A percentile compares a stretch with the other conserved stretches of the same genome.
These are phyloP conservation scores for Haplosporangium sp. DNA, from an alignment of 371 early-diverging fungal genomes.

Conservation along the genomic window DNA sequence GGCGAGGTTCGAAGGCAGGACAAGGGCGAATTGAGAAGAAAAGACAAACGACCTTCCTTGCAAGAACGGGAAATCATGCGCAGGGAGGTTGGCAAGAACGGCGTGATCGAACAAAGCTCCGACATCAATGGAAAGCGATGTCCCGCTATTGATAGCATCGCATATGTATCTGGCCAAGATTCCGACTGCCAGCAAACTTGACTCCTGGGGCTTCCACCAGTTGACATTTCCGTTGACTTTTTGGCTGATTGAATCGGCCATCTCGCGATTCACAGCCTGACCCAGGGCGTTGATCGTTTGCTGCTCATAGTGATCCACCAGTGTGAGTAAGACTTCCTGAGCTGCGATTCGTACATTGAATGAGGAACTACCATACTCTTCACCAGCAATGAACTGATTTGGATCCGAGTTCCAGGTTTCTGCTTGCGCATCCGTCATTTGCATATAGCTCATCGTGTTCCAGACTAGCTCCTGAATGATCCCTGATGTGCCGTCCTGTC, in stretches of 20 bases:
- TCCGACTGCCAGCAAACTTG: slow-evolving; percentile 81
- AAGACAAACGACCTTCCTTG: slow-evolving; percentile 92
- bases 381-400: slow-evolving; percentile 90
- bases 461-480: slow-evolving; percentile 74
- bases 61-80: slow-evolving; percentile 79
- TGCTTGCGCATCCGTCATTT: slow-evolving; percentile 84
- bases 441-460: slow-evolving; percentile 76
- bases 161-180: slow-evolving; percentile 68
- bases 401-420: slow-evolving; percentile 87
- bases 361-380: slow-evolving; percentile 85
- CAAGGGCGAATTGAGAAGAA: slow-evolving; percentile 81
- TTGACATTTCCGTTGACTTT: slow-evolving; percentile 23
- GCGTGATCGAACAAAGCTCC: slow-evolving; percentile 79
- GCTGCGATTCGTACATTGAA: slow-evolving; percentile 88
- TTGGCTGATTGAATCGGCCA: slow-evolving; percentile 22
- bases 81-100: slow-evolving; percentile 75
- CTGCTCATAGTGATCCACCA: slow-evolving; percentile 68
- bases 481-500: slow-evolving; percentile 57
- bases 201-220: slow-evolving; percentile 90
- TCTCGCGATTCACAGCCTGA: slow-evolving; percentile 47
- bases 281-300: slow-evolving; percentile 59
- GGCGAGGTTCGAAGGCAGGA: slow-evolving; percentile 76
- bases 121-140: slow-evolving; percentile 70
- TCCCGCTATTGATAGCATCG: slow-evolving; percentile 61
- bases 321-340: slow-evolving; percentile 73